Evolutionary conservation across 805 yeast genomes (phyloP), one percentile per base, ranked within the genome.

Genomic region (Pichia heedii): DNA sequence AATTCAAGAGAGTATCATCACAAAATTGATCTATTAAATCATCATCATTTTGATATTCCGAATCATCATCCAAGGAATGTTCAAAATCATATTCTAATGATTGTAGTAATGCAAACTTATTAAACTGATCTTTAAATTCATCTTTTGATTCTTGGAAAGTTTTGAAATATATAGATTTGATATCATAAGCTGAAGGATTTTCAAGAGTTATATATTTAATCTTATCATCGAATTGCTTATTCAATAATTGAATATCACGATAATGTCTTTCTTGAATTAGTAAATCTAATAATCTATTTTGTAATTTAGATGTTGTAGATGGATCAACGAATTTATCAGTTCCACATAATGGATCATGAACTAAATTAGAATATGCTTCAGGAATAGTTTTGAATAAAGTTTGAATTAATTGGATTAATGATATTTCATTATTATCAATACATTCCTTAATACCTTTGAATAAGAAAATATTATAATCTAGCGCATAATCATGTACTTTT

Each of bases 381-480:
- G 61, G 60, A 12, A 57, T 47, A 16, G 46, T 27, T 1, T 50
- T 47, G 22, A 52, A 40, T 4, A 61, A 36, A 3, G 55, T 50
- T 15, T 47, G 26, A 16, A 62, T 44, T 24, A 62, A 50, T 34
- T 52, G 45, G 4, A 45, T 39, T 33, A 63, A 38, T 22, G 58
- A 54, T 3, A 41, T 45, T 18, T 51, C 48, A 21, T 51, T 46
- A 15, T 48, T 44, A 5, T 39, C 38, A 32, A 65, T 44, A 1
- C 57, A 42, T 3, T 51, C 48, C 15, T 47, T 45, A 16, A 66
- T 62, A 0, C 67, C 67, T 40, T 55, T 53, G 46, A 58, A 61
- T 5, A 66, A 49, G 35, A 63, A 63, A 20, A 66, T 63, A 43
- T 66, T 66, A 49, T 59, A 66, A 44, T 66, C 70, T 10, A 66